These are phyloP conservation scores for Theobroma grandiflorum DNA, from an alignment of 441 rosid genomes.

Conservation along the genomic window DNA sequence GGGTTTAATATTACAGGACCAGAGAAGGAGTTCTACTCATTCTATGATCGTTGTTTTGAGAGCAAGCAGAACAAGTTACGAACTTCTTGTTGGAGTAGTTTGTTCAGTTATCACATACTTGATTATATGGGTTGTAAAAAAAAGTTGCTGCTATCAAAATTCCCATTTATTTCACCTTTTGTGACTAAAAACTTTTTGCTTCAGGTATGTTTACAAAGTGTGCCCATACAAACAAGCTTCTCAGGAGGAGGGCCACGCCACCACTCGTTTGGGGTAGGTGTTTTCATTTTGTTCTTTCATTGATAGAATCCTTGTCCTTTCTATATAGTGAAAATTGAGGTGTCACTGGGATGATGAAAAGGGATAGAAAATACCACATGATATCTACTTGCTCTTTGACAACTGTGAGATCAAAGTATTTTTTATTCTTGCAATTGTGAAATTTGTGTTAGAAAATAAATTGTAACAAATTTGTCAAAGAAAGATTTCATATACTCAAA, in stretches of 20 bases:
- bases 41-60: slow-evolving; percentile 84
- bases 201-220: slow-evolving; percentile 93
- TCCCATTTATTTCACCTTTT: slow-evolving; percentile 34
- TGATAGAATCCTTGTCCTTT: background rate
- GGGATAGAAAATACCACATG: background rate
- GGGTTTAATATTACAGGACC: slow-evolving; percentile 62
- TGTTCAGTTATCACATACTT: background rate
- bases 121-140: slow-evolving; percentile 8
- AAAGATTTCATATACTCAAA: too few relatives aligned
- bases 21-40: slow-evolving; percentile 95
- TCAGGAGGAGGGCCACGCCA: slow-evolving; percentile 81
- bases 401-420: background rate
- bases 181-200: slow-evolving; percentile 26
- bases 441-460: background rate
- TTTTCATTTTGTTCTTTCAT: slow-evolving; percentile 17
- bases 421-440: background rate
- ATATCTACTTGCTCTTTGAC: background rate
- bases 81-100: slow-evolving; percentile 17
- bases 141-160: slow-evolving; percentile 8
- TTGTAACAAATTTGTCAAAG: too few relatives aligned
- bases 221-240: slow-evolving; percentile 89
- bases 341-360: background rate
- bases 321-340: background rate
- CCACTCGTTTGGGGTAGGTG: slow-evolving; percentile 80
- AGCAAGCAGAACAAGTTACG: slow-evolving; percentile 88